Conservation (phyloP, 805 yeast genomes). For the Wickerhamiella cacticola region DNA sequence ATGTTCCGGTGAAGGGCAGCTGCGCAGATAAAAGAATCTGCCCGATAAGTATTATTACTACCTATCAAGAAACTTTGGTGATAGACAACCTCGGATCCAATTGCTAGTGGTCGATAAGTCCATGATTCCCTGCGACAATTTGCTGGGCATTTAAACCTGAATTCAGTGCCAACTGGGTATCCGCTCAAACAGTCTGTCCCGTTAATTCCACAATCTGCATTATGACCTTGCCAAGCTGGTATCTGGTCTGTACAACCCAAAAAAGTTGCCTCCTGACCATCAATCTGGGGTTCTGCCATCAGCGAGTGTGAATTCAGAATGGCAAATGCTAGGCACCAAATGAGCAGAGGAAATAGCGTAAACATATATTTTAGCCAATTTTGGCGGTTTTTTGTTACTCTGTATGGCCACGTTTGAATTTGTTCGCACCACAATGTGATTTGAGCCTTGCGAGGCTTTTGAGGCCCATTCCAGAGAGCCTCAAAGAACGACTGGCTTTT, state of each 20-base stretch:
- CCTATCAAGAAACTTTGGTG: conserved; percentile 68
- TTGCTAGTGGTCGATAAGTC: conserved; percentile 62
- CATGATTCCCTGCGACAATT: conserved; percentile 68
- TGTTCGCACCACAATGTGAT: conserved; percentile 14
- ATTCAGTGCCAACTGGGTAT: conserved; percentile 31
- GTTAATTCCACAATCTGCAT: conserved; percentile 60
- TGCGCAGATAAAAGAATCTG: conserved; percentile 81
- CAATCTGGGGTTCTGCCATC: conserved; percentile 20
- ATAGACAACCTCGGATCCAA: conserved; percentile 56
- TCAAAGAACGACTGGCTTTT: neutral
- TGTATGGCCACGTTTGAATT: conserved; percentile 15
- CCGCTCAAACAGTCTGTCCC: conserved; percentile 47
- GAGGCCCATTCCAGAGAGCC: conserved; percentile 3
- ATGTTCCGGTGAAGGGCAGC: conserved; percentile 82
- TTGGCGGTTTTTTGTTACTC: conserved; percentile 15
- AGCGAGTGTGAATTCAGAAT: conserved; percentile 19
- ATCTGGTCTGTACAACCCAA: conserved; percentile 20
- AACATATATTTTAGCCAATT: conserved; percentile 7
- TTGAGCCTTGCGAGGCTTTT: conserved; percentile 13
- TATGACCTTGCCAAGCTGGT: conserved; percentile 60
- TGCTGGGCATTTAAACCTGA: conserved; percentile 72
- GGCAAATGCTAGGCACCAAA: conserved; percentile 20
- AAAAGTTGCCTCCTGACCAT: conserved; percentile 13
- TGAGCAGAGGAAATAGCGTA: conserved; percentile 12
- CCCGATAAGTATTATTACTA: conserved; percentile 61